Evolutionary conservation across 768 basidiomycete genomes (phyloP).

Genomic region (Tulasnella sp.): DNA sequence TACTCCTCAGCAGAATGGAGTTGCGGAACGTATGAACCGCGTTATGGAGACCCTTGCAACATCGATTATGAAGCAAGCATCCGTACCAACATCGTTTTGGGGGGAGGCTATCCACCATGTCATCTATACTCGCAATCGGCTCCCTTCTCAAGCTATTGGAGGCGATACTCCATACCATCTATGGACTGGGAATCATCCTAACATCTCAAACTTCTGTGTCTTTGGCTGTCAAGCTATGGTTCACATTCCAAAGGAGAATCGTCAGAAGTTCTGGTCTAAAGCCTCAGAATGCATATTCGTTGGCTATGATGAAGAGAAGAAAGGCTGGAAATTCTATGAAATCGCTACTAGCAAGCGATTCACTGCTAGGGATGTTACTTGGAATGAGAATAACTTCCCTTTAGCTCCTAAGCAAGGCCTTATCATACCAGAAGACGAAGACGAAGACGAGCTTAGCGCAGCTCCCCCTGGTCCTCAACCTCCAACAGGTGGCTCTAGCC

Average conservation of each 20-base stretch:
- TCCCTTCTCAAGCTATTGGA: not conserved
- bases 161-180: constrained; percentile 14
- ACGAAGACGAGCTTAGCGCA: too few relatives aligned
- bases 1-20: constrained; percentile 17
- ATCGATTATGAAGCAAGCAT: not conserved
- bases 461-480: too few relatives aligned
- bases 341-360: too few relatives aligned
- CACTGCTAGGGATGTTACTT: too few relatives aligned
- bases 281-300: too few relatives aligned
- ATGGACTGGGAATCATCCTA: constrained; percentile 6
- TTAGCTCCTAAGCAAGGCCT: too few relatives aligned
- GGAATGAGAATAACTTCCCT: too few relatives aligned
- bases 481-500: too few relatives aligned
- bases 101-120: not conserved
- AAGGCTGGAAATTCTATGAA: constrained; percentile 1
- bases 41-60: not conserved
- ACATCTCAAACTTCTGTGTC: constrained; percentile 26
- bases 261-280: too few relatives aligned
- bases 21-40: constrained; percentile 12
- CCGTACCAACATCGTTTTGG: constrained; percentile 14
- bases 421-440: too few relatives aligned
- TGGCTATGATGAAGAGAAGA: not conserved
- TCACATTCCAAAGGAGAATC: constrained; percentile 26
- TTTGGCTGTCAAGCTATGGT: constrained; percentile 33
- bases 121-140: not conserved